A percentile compares a stretch with the other conserved stretches of the same genome.
phyloP scores from a whole-genome alignment of 495 filamentous ascomycete species.

The Aspergillus saccharolyticus region DNA sequence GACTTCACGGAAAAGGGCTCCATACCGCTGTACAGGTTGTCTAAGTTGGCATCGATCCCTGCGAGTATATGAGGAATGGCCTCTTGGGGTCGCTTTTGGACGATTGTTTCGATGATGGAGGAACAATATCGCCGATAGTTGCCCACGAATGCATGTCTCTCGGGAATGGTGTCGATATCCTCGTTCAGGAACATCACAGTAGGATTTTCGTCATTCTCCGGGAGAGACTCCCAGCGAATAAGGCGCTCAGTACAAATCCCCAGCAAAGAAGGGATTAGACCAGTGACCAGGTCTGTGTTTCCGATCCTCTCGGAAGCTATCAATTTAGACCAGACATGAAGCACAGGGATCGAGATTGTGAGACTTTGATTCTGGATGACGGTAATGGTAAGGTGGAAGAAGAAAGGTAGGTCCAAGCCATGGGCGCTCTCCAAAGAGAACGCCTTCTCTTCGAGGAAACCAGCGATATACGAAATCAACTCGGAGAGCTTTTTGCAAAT shows the following conservation, averaged over 20 bases:
- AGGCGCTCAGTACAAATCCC: conserved; percentile 73
- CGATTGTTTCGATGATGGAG: conserved; percentile 77
- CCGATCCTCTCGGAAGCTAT: conserved; percentile 60
- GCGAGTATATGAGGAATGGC: conserved; percentile 80
- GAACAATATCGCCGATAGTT: conserved; percentile 91
- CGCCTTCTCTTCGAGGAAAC: conserved; percentile 73
- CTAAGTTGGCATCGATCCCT: conserved; percentile 66
- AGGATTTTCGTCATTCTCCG: conserved; percentile 72
- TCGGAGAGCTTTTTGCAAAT: conserved; percentile 92
- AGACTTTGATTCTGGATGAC: conserved; percentile 83
- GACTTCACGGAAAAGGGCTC: conserved; percentile 62
- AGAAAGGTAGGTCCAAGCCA: conserved; percentile 63
- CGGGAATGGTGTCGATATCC: conserved; percentile 91
- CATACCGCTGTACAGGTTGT: conserved; percentile 66
- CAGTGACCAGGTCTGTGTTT: conserved; percentile 60
- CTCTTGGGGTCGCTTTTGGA: conserved; percentile 71
- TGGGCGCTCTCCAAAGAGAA: conserved; percentile 47
- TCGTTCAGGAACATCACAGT: conserved; percentile 78
- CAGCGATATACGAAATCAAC: conserved; percentile 80
- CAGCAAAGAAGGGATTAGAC: conserved; percentile 67
- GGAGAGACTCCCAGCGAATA: conserved; percentile 78
- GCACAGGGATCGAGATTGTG: conserved; percentile 81
- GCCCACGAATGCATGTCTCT: conserved; percentile 93
- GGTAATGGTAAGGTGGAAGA: conserved; percentile 72
- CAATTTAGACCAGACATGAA: conserved; percentile 85